Conservation (phyloP, 371 early-diverging fungal genomes). For the Mucor irregularis region DNA sequence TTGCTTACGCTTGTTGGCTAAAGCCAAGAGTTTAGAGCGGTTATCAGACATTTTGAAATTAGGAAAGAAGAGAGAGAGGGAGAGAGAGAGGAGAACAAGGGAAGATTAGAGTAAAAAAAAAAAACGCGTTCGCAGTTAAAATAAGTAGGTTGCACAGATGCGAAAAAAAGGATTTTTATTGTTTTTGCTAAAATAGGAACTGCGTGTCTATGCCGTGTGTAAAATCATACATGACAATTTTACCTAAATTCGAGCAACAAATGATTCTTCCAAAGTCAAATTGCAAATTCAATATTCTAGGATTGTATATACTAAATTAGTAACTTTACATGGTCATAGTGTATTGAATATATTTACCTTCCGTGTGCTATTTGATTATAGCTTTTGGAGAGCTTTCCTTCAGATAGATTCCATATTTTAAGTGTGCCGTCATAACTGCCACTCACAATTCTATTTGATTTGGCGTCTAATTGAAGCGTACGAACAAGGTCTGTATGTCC, state of each 20-base stretch:
- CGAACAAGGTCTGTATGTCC: constrained; percentile 83
- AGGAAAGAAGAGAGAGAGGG: not conserved
- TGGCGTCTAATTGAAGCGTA: constrained; percentile 58
- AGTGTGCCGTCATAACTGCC: constrained; percentile 86
- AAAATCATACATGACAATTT: constrained; percentile 84
- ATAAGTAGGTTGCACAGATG: not conserved
- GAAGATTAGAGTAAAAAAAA: not conserved
- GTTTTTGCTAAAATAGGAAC: constrained; percentile 50
- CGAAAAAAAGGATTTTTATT: constrained; percentile 4
- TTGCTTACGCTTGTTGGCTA: constrained; percentile 18
- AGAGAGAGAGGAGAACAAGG: not conserved
- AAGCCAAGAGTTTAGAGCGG: constrained; percentile 16
- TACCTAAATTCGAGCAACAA: constrained; percentile 78
- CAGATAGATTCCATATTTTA: constrained; percentile 78
- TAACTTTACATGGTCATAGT: constrained; percentile 34
- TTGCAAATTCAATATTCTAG: constrained; percentile 85
- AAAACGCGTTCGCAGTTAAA: constrained; percentile 10
- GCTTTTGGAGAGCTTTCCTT: constrained; percentile 50
- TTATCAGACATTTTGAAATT: constrained; percentile 19
- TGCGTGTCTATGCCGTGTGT: constrained; percentile 65
- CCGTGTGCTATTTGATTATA: constrained; percentile 61
- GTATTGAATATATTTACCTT: constrained; percentile 56
- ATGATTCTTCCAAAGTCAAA: constrained; percentile 82
- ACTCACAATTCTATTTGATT: constrained; percentile 63
- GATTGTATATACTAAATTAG: too few relatives aligned